phyloP scores from a whole-genome alignment of 305 asterid species.

The Fraxinus paxiana region DNA sequence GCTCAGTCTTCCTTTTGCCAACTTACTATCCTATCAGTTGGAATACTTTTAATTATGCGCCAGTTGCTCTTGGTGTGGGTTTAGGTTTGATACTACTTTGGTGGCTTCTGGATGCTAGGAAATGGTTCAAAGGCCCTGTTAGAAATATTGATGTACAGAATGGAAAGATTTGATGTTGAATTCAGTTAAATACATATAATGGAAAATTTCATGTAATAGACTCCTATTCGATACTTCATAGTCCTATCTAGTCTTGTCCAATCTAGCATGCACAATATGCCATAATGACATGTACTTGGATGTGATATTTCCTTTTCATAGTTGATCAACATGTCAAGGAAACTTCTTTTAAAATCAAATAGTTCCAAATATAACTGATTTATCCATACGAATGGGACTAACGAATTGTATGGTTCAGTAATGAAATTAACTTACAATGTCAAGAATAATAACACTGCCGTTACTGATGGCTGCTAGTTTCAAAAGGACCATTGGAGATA shows the following conservation, averaged over 20 bases:
- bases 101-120: constrained; percentile 45
- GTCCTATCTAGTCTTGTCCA: neutral
- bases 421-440: neutral
- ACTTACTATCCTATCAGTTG: constrained; percentile 38
- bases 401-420: neutral
- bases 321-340: neutral
- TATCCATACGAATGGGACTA: neutral
- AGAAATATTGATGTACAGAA: constrained; percentile 34
- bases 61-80: constrained; percentile 28
- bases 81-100: constrained; percentile 35
- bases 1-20: constrained; percentile 40
- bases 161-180: constrained; percentile 24
- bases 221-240: neutral
- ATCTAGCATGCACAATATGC: neutral
- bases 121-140: constrained; percentile 52
- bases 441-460: neutral
- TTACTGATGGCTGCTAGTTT: neutral
- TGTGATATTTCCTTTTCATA: neutral
- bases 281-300: neutral
- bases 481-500: neutral
- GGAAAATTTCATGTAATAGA: neutral
- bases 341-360: constrained; percentile 1
- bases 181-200: neutral
- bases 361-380: neutral
- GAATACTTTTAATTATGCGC: constrained; percentile 42